Evolutionary conservation across 495 filamentous ascomycete genomes (phyloP).

Genomic region (Penicillium manginii): DNA sequence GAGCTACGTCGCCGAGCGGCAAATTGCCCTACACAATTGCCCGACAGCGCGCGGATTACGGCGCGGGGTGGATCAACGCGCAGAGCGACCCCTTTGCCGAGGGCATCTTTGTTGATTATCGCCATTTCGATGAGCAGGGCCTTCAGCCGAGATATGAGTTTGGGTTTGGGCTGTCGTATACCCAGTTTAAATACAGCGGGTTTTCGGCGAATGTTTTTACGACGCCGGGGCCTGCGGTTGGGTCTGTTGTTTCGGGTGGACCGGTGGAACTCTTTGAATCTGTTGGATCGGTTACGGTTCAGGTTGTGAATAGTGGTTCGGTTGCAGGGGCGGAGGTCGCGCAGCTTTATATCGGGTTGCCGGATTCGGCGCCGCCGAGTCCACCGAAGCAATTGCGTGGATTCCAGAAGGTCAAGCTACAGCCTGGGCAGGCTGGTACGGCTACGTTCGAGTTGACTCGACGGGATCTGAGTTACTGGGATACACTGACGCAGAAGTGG

Average conservation of each 20-base stretch:
- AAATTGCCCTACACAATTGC: constrained; percentile 76
- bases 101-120: constrained; percentile 69
- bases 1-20: constrained; percentile 60
- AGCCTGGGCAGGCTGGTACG: constrained; percentile 40
- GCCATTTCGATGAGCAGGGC: constrained; percentile 64
- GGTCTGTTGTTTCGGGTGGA: constrained; percentile 57
- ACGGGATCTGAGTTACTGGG: constrained; percentile 70
- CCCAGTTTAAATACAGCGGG: constrained; percentile 59
- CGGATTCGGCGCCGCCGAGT: constrained; percentile 29
- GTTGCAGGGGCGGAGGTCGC: constrained; percentile 59
- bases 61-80: constrained; percentile 53
- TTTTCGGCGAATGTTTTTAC: constrained; percentile 38
- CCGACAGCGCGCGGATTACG: constrained; percentile 64
- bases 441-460: constrained; percentile 61
- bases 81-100: constrained; percentile 65
- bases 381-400: constrained; percentile 54
- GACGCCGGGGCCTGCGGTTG: constrained; percentile 37
- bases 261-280: constrained; percentile 60
- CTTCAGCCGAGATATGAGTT: constrained; percentile 67
- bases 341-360: constrained; percentile 69
- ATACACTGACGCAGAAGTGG: constrained; percentile 64
- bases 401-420: constrained; percentile 61
- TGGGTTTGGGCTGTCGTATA: constrained; percentile 70
- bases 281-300: constrained; percentile 49
- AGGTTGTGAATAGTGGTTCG: constrained; percentile 54